phyloP scores from a whole-genome alignment of 1,284 basidiomycete genomes.

The Mycosarcoma maydis region DNA sequence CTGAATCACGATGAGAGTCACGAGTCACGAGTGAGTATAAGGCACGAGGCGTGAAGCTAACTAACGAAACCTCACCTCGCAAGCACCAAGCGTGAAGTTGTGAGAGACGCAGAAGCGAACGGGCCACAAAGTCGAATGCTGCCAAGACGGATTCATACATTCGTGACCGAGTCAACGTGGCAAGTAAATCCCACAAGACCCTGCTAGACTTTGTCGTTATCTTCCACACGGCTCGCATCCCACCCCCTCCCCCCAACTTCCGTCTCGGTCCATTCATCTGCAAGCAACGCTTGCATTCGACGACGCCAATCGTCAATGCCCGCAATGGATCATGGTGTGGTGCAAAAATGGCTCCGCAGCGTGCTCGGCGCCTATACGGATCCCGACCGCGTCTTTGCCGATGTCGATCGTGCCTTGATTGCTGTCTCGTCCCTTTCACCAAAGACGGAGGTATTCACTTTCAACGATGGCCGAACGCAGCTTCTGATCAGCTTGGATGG shows the following conservation, averaged over 20 bases:
- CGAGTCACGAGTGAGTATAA: too few species aligned
- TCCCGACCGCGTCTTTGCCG: slow-evolving; percentile 72
- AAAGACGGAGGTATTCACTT: slow-evolving; percentile 92
- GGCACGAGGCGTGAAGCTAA: too few species aligned
- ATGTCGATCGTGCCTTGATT: slow-evolving; percentile 76
- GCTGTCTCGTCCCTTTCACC: slow-evolving; percentile 78
- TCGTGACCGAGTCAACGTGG: too few species aligned
- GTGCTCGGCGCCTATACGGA: slow-evolving; percentile 71
- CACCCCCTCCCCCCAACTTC: neutral
- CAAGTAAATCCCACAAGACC: too few species aligned
- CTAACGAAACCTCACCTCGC: too few species aligned
- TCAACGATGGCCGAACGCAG: slow-evolving; percentile 91
- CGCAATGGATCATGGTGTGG: slow-evolving; percentile 59
- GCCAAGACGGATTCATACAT: too few species aligned
- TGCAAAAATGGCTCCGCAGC: slow-evolving; percentile 61
- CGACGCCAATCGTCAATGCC: slow-evolving; percentile 1
- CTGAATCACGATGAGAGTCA: too few species aligned
- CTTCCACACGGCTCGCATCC: too few species aligned
- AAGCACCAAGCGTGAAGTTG: too few species aligned
- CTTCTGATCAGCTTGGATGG: slow-evolving; percentile 89
- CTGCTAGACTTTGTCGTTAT: too few species aligned
- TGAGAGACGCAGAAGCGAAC: slow-evolving; percentile 16
- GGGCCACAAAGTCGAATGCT: slow-evolving; percentile 14
- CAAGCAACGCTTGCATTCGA: neutral
- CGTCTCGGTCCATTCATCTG: neutral